Percentiles rank a stretch among this genome's conserved stretches.
Evolutionary conservation across 2,329 filamentous ascomycete species (phyloP).

Genomic region (Aspergillus sp.): DNA sequence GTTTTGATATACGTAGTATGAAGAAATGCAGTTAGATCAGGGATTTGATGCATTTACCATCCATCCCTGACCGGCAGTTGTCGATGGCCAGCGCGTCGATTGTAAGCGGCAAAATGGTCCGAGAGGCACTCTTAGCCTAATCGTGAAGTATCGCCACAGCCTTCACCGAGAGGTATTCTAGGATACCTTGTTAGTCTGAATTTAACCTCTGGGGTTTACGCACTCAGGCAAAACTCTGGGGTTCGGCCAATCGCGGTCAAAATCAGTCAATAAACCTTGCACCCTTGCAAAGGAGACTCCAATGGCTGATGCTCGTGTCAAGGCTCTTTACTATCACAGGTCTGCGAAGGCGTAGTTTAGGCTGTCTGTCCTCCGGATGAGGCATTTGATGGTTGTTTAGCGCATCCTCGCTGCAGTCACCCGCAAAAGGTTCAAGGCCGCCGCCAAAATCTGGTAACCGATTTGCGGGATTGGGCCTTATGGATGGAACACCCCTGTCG

Average conservation of each 20-base stretch:
- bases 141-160: neutral
- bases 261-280: neutral
- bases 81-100: slow-evolving; percentile 16
- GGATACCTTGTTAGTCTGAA: neutral
- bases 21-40: neutral
- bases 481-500: slow-evolving; percentile 4
- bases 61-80: slow-evolving; percentile 5
- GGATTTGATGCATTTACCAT: neutral
- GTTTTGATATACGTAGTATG: neutral
- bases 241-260: neutral
- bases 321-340: neutral
- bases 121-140: slow-evolving; percentile 1
- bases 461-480: slow-evolving; percentile 4
- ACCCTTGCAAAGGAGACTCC: neutral
- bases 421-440: neutral
- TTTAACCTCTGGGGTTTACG: neutral
- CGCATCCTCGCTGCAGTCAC: neutral
- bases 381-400: neutral
- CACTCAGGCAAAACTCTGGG: neutral
- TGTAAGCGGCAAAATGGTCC: neutral
- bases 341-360: slow-evolving; percentile 5
- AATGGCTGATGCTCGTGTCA: slow-evolving; percentile 3
- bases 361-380: neutral
- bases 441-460: neutral
- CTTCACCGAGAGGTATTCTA: neutral